Evolutionary conservation across 495 filamentous ascomycete genomes (phyloP), one percentile per base, ranked within the genome.

Genomic region (Choiromyces venosus): DNA sequence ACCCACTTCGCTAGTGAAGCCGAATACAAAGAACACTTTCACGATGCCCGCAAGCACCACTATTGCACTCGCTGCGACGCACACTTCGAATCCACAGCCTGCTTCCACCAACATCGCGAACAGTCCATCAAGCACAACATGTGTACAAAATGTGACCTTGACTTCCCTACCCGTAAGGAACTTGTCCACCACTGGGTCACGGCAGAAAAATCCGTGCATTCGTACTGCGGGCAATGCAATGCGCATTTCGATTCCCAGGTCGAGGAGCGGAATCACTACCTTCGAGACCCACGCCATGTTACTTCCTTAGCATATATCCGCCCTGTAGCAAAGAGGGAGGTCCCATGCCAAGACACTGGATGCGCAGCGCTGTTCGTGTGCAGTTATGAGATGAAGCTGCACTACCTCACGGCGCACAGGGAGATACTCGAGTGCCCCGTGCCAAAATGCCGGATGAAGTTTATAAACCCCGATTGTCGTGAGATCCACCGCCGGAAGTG

Each of bases 1-100:
- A 52, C 72, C 29, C 69, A 71, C 40, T 77, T 77, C 38, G 52
- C 37, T 39, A 72, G 66, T 42, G n/a, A 39, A 16, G 66, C 67
- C 36, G 36, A 66, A 37, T 67, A 70, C 16, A 39, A 33, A 4
- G 39, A 61, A n/a, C 75, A 77, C 66, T 77, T 77, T 36, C 36
- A 29, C 37, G 37, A 65, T 8, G 69, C 69, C 25, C 38, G 69
- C 12, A 66, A 66, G 39, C 73, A 77, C 40, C 61, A 66, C 36
- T 76, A 61, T 39, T 77, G 75, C n/a, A 44, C 69, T 6, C 75
- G 75, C 40, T 77, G 75, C 52, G 75, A 77, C 46, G 75, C 75
- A 7, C 75, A 77, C 40, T 77, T 76, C 36, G 69, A 66, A 35
- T 69, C n/a, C 33, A n/a, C 46, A 65, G 38, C 33, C 14, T 37